A percentile compares a stretch with the other conserved stretches of the same genome.
Evolutionary conservation across 768 basidiomycete species (phyloP).

Genomic region (Lactifluus pinguis): DNA sequence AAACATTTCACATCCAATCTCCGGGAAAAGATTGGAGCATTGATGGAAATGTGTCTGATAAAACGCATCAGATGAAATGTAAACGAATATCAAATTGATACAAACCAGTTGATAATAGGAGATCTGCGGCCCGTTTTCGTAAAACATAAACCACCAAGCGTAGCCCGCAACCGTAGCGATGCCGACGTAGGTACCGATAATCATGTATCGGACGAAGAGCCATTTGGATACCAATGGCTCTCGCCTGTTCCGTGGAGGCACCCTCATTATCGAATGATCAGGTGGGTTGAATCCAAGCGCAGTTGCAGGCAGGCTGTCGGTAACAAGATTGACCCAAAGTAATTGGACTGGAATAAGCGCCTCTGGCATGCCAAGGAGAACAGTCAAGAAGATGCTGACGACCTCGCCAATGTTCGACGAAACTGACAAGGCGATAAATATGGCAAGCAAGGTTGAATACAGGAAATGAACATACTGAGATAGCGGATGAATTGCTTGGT

Average conservation of each 20-base stretch:
- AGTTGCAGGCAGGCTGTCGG: slow-evolving; percentile 92
- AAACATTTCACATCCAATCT: slow-evolving; percentile 95
- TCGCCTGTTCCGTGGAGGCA: slow-evolving; percentile 81
- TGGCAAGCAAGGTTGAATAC: neutral
- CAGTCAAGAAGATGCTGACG: slow-evolving; percentile 94
- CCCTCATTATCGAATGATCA: slow-evolving; percentile 94
- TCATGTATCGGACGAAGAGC: slow-evolving; percentile 94
- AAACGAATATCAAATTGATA: slow-evolving; percentile 17
- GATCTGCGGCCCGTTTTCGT: slow-evolving; percentile 85
- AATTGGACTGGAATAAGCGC: slow-evolving; percentile 96
- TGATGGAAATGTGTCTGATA: slow-evolving; percentile 91
- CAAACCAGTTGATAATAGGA: slow-evolving; percentile 86
- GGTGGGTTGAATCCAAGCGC: slow-evolving; percentile 97
- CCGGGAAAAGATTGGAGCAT: slow-evolving; percentile 72
- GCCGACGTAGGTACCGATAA: slow-evolving; percentile 91
- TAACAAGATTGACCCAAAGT: slow-evolving; percentile 97
- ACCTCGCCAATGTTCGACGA: slow-evolving; percentile 98
- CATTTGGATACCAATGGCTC: slow-evolving; percentile 89
- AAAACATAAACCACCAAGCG: slow-evolving; percentile 98
- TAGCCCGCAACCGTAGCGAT: slow-evolving; percentile 94
- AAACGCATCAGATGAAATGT: neutral
- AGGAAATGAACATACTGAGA: slow-evolving; percentile 54
- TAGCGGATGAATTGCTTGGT: slow-evolving; percentile 99
- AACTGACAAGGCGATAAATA: slow-evolving; percentile 34
- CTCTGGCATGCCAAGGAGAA: slow-evolving; percentile 98